Conservation (phyloP, 1,139 yeast species). For the Candida sojae region DNA sequence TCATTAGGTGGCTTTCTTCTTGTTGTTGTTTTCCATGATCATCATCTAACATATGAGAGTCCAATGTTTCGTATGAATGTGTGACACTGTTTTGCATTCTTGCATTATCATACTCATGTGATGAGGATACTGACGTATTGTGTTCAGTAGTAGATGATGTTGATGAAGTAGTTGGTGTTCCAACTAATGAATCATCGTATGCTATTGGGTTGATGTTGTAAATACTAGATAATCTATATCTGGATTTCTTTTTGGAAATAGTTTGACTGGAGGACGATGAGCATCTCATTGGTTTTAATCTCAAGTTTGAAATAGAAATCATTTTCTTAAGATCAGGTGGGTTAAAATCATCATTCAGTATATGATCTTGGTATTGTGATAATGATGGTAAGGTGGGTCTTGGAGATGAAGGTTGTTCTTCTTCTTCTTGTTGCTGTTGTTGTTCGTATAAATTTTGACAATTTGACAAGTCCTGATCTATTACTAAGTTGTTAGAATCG, state of each 20-base stretch:
- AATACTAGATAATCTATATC: constrained; percentile 39
- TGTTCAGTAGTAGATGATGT: constrained; percentile 5
- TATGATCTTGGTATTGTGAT: no score
- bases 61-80: constrained; percentile 12
- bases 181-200: constrained; percentile 15
- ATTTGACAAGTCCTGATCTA: no score
- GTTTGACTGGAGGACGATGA: constrained; percentile 19
- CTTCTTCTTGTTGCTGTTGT: constrained; percentile 12
- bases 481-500: no score
- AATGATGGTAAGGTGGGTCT: not conserved
- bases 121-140: not conserved
- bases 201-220: constrained; percentile 42
- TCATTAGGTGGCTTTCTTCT: not conserved
- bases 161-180: constrained; percentile 7
- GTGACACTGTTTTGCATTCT: constrained; percentile 12
- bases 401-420: constrained; percentile 1
- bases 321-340: constrained; percentile 21
- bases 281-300: constrained; percentile 44
- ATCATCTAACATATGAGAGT: constrained; percentile 7
- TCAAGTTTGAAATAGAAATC: constrained; percentile 39
- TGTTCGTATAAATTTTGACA: no score
- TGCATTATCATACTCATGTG: constrained; percentile 6
- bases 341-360: constrained; percentile 1
- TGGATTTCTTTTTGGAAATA: constrained; percentile 43
- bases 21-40: not conserved